Evolutionary conservation across 1,284 basidiomycete species (phyloP).

Genomic region (Leccinum pachyderme): DNA sequence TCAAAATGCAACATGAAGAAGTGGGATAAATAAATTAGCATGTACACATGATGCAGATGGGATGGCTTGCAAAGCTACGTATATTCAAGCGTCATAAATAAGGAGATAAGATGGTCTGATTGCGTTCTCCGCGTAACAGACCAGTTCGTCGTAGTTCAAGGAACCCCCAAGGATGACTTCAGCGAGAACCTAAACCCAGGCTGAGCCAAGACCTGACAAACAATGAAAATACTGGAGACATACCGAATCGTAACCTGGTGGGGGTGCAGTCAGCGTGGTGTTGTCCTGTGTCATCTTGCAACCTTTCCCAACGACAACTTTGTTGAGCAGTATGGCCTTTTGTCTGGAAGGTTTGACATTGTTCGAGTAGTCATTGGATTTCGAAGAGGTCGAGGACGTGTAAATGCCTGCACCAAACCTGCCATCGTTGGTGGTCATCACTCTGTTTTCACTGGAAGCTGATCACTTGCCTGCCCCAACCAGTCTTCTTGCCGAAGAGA

Average conservation of each 20-base stretch:
- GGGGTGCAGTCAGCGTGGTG: slow-evolving; percentile 49
- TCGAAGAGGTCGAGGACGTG: slow-evolving; percentile 50
- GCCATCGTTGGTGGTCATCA: slow-evolving; percentile 8
- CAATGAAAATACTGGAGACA: slow-evolving; percentile 16
- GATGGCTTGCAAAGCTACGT: not conserved
- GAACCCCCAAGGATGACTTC: slow-evolving; percentile 50
- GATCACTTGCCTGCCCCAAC: slow-evolving; percentile 53
- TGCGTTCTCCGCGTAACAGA: slow-evolving; percentile 65
- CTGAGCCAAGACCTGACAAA: slow-evolving; percentile 2
- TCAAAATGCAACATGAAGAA: not conserved
- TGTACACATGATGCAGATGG: not conserved
- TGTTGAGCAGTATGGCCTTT: slow-evolving; percentile 64
- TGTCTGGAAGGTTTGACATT: slow-evolving; percentile 50
- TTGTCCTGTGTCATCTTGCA: slow-evolving; percentile 59
- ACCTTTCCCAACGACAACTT: slow-evolving; percentile 66
- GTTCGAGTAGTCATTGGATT: slow-evolving; percentile 65
- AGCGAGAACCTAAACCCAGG: slow-evolving; percentile 47
- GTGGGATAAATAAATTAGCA: not conserved
- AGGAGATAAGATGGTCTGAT: slow-evolving; percentile 64
- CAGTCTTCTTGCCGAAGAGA: slow-evolving; percentile 61
- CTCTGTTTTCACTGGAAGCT: not conserved
- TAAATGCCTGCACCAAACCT: slow-evolving; percentile 53
- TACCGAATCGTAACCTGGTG: slow-evolving; percentile 61
- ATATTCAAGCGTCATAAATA: slow-evolving; percentile 49
- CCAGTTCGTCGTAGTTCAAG: slow-evolving; percentile 62